Evolutionary conservation across 129 eudicot genomes (phyloP), one percentile per base, ranked within the genome.

Genomic region (Flaveria trinervia): DNA sequence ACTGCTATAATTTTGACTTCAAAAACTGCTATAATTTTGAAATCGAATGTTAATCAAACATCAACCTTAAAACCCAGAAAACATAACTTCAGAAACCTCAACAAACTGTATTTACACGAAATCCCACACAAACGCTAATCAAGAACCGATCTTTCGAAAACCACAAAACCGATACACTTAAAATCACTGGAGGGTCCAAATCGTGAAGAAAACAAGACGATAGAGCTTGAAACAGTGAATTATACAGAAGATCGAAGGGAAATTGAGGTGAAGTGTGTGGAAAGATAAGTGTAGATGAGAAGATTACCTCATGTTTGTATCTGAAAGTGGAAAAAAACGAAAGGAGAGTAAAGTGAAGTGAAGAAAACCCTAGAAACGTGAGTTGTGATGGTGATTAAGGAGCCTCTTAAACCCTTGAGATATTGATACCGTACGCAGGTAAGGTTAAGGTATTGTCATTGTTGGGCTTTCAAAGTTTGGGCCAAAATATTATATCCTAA

Each of bases 351-450:
- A 30, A 36, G 41, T 36, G 5, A 5, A 57, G 65, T 9, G 20
- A 7, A 57, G 65, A 57, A 61, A 64, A 64, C 69, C 69, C 69
- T 64, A 64, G 69, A 64, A 64, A 28, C 17, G 26, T 60, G 66
- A 23, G 43, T 61, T 25, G 6, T 28, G 44, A 28, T 6, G 15
- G 45, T 25, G 67, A 26, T 25, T 61, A 26, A 25, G 5, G 6
- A 3, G 11, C 68, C 5, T 62, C 68, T 64, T 64, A 64, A 64
- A 30, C 69, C 69, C 69, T 64, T 62, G 12, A 64, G 45, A 64
- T 3, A 5, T 61, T 62, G 41, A 60, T 59, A 3, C 62, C 62
- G 62, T 56, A 18, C 65, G 59, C 7, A 52, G 49, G 49, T 36
- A 36, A 36, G 7, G 41, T 36, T 36, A 36, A 36, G 41, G 41